Conservation (phyloP, 2,329 filamentous ascomycete species). For the Furcasterigmium sp. region DNA sequence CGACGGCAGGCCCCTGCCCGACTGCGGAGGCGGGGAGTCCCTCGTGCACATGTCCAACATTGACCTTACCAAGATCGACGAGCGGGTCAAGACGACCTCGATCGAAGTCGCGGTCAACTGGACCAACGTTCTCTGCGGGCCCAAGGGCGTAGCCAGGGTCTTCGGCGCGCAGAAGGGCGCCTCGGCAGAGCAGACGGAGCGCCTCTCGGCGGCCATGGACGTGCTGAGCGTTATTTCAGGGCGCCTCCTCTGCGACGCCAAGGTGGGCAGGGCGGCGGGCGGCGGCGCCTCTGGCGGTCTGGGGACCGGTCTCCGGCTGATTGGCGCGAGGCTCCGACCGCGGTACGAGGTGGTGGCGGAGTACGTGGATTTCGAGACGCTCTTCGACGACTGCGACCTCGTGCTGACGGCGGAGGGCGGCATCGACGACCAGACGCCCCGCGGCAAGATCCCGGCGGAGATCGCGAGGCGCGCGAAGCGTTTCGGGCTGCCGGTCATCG, state of each 20-base stretch:
- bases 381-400: constrained; percentile 42
- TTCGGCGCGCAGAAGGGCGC: constrained; percentile 49
- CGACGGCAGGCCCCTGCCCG: constrained; percentile 28
- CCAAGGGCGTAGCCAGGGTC: constrained; percentile 40
- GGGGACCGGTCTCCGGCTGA: constrained; percentile 42
- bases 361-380: constrained; percentile 39
- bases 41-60: constrained; percentile 30
- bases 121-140: constrained; percentile 44
- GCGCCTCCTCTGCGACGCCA: constrained; percentile 24
- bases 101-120: constrained; percentile 48
- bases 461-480: constrained; percentile 41
- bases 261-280: constrained; percentile 32
- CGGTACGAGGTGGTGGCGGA: constrained; percentile 44
- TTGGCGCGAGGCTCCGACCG: constrained; percentile 39
- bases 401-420: constrained; percentile 49
- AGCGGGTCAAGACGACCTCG: constrained; percentile 24
- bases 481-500: constrained; percentile 37
- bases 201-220: constrained; percentile 36
- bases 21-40: constrained; percentile 32
- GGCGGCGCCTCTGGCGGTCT: constrained; percentile 47
- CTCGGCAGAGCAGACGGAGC: constrained; percentile 32
- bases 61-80: constrained; percentile 32
- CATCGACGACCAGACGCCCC: constrained; percentile 44
- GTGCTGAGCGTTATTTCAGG: constrained; percentile 30
- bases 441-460: constrained; percentile 48